phyloP scores from a whole-genome alignment of 306 rosid species.

The Spatholobus suberectus region DNA sequence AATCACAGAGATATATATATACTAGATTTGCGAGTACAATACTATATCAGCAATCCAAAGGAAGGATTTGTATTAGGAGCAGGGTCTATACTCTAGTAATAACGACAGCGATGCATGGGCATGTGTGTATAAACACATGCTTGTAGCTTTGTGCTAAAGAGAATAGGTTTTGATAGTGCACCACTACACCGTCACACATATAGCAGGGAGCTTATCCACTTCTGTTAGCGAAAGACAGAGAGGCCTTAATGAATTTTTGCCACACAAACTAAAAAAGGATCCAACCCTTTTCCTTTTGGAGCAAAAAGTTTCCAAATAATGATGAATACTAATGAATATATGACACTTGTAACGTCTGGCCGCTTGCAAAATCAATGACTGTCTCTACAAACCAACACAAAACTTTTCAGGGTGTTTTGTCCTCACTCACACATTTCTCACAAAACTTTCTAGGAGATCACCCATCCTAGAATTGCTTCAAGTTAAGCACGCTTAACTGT shows the following conservation, averaged over 20 bases:
- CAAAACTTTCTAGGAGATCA: too few species aligned
- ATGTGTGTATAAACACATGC: conserved; percentile 38
- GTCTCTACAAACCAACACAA: too few species aligned
- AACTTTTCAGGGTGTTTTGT: too few species aligned
- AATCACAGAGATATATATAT: conserved; percentile 4
- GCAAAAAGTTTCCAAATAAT: conserved; percentile 27
- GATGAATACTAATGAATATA: not conserved
- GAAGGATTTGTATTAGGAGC: not conserved
- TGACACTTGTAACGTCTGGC: not conserved
- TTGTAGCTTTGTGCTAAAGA: conserved; percentile 28
- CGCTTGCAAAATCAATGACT: too few species aligned
- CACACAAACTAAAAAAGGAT: conserved; percentile 36
- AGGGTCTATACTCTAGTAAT: not conserved
- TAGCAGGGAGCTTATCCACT: conserved; percentile 48
- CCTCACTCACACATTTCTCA: too few species aligned
- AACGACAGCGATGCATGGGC: not conserved
- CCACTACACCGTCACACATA: conserved; percentile 40
- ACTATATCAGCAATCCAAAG: conserved; percentile 44
- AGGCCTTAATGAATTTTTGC: conserved; percentile 25
- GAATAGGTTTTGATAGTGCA: conserved; percentile 31
- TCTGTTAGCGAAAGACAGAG: conserved; percentile 21
- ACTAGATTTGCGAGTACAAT: conserved; percentile 35
- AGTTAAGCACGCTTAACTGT: too few species aligned
- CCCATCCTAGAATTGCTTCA: too few species aligned
- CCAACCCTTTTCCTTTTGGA: conserved; percentile 35